Conservation (phyloP, 225 moss, liverwort and hornwort species). For the Pseudoscleropodium purum region DNA sequence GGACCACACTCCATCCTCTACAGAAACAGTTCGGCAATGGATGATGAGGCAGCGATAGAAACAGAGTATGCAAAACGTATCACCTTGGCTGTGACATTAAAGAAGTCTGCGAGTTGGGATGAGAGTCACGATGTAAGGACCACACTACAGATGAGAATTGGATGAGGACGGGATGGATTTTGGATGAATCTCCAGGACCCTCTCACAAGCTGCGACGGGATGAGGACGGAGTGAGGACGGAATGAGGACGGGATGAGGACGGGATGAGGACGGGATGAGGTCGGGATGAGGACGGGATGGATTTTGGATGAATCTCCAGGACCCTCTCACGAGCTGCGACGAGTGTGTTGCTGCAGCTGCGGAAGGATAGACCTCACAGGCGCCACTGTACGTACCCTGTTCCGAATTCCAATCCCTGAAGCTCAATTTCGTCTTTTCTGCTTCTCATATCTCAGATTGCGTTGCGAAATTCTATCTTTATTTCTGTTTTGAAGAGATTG, state of each 20-base stretch:
- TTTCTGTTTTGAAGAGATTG: not conserved
- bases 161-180: not conserved
- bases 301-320: not conserved
- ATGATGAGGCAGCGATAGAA: not conserved
- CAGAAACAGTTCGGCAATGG: not conserved
- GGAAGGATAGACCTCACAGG: not conserved
- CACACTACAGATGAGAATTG: not conserved
- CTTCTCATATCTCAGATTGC: not conserved
- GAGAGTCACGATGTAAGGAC: too few relatives aligned
- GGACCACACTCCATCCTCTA: not conserved
- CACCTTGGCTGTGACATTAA: not conserved
- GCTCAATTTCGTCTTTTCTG: not conserved
- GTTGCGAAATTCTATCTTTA: not conserved
- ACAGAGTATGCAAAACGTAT: not conserved
- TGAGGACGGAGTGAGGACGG: not conserved
- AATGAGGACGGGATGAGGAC: not conserved
- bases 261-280: not conserved
- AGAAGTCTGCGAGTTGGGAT: not conserved
- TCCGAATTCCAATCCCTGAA: not conserved
- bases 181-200: not conserved
- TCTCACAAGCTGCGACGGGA: not conserved
- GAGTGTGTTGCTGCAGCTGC: not conserved
- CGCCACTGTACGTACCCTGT: not conserved
- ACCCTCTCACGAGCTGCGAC: not conserved
- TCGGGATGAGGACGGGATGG: not conserved